Evolutionary conservation across 768 basidiomycete species (phyloP), one percentile per base, ranked within the genome.

Genomic region (Amanita fuliginea): DNA sequence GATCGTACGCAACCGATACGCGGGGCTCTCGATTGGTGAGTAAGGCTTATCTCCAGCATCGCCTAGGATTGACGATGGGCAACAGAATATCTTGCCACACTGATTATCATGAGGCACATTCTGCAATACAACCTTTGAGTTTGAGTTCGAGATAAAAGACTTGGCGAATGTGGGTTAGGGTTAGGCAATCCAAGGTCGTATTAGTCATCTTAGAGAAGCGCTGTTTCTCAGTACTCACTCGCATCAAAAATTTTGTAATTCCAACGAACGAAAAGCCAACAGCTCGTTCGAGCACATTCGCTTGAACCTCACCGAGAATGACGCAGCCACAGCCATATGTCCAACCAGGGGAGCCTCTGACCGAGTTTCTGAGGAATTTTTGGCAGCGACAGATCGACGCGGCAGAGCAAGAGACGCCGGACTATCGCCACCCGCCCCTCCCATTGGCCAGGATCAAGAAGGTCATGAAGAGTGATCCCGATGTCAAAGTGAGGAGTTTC

Each of bases 381-480:
- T 96, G 93, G 93, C 86, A 89, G 59, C 68, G 88, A 37, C 90
- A 93, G 62, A 78, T 93, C 52, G 82, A 89, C 62, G 72, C 78
- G 5, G 89, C 91, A 0, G 93, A 96, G 63, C 78, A 83, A 57
- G 92, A 93, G 59, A 86, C 81, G 0, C 86, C 86, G 21, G 92
- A 94, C 65, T 89, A 87, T 56, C 72, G 86, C 47, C 89, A 93
- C 60, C 89, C 88, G 1, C 83, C 88, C 5, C 71, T 98, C 9
- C 95, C 95, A 3, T 71, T 99, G 26, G 96, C 96, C 14, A 73
- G 96, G 62, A 96, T 98, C 59, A 98, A 97, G 74, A 98, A 97
- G 65, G 95, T 97, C 51, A 96, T 97, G 90, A 97, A 98, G 74
- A 94, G 86, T 64, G 92, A 93, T 68, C 89, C 91, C 3, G 91